These are phyloP conservation scores for Xylaria acuta DNA, from an alignment of 495 filamentous ascomycete species.

Conservation along the genomic window DNA sequence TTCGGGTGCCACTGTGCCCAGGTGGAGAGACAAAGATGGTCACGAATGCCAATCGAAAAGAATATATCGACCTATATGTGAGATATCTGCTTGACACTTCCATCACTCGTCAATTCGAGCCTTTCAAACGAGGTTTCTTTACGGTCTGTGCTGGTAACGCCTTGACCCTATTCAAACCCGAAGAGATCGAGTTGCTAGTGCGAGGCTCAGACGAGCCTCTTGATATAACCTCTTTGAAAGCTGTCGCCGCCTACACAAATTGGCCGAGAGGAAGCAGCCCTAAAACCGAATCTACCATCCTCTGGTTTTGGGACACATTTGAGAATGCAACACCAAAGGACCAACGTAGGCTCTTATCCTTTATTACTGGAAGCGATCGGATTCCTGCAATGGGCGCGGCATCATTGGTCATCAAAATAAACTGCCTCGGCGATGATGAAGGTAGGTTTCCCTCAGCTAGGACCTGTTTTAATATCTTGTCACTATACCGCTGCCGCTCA, in stretches of 20 bases:
- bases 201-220: conserved; percentile 87
- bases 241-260: conserved; percentile 82
- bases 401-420: conserved; percentile 75
- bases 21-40: conserved; percentile 78
- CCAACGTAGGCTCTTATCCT: conserved; percentile 81
- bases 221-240: conserved; percentile 76
- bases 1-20: conserved; percentile 72
- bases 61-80: conserved; percentile 90
- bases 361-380: conserved; percentile 92
- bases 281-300: conserved; percentile 66
- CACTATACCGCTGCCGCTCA: conserved; percentile 73
- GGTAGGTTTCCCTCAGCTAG: conserved; percentile 82
- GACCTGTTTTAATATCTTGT: conserved; percentile 90
- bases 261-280: conserved; percentile 60
- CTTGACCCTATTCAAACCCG: conserved; percentile 86
- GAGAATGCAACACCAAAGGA: conserved; percentile 65
- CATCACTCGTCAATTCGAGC: conserved; percentile 86
- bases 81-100: conserved; percentile 80
- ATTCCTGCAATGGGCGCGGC: conserved; percentile 92
- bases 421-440: conserved; percentile 76
- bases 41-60: conserved; percentile 82
- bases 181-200: conserved; percentile 90
- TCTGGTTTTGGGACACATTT: conserved; percentile 92
- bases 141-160: conserved; percentile 93
- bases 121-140: conserved; percentile 94